A percentile compares a stretch with the other conserved stretches of the same genome.
These are phyloP conservation scores for Penicillium subrubescens DNA, from an alignment of 495 filamentous ascomycete species.

Conservation along the genomic window DNA sequence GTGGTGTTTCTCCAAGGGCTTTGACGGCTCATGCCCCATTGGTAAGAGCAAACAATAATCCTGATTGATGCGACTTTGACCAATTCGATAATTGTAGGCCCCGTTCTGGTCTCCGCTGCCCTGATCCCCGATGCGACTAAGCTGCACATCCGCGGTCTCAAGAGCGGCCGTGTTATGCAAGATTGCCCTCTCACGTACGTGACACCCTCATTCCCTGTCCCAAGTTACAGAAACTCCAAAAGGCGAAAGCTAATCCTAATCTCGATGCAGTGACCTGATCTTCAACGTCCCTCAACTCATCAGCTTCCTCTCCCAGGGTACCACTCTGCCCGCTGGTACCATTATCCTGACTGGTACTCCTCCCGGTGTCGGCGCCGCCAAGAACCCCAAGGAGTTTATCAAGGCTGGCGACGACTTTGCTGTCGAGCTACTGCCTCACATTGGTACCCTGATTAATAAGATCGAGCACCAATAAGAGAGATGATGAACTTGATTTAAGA, in stretches of 20 bases:
- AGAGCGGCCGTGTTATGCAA: slow-evolving; percentile 73
- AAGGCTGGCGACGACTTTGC: slow-evolving; percentile 62
- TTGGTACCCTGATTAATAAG: slow-evolving; percentile 45
- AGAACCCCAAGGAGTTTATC: slow-evolving; percentile 57
- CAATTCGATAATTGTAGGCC: slow-evolving; percentile 35
- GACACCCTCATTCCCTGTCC: not conserved
- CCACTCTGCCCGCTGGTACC: slow-evolving; percentile 77
- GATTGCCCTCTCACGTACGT: slow-evolving; percentile 57
- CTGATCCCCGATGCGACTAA: slow-evolving; percentile 63
- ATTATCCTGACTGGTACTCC: slow-evolving; percentile 84
- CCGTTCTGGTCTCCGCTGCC: slow-evolving; percentile 56
- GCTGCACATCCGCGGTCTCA: slow-evolving; percentile 62
- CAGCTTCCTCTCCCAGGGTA: slow-evolving; percentile 73
- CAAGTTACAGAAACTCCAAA: not conserved
- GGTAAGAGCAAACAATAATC: slow-evolving; percentile 40
- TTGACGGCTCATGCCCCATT: slow-evolving; percentile 78
- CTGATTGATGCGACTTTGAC: not conserved
- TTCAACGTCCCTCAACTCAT: slow-evolving; percentile 76
- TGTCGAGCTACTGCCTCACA: slow-evolving; percentile 52
- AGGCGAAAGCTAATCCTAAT: not conserved
- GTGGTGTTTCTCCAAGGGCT: slow-evolving; percentile 82
- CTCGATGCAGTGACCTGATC: slow-evolving; percentile 64
- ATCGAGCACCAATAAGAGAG: slow-evolving; percentile 35
- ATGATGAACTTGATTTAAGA: not conserved
- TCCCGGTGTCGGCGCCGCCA: slow-evolving; percentile 52